Evolutionary conservation across 2,329 filamentous ascomycete genomes (phyloP), one percentile per base, ranked within the genome.

Genomic region (Calonectria pseudoreteaudii): DNA sequence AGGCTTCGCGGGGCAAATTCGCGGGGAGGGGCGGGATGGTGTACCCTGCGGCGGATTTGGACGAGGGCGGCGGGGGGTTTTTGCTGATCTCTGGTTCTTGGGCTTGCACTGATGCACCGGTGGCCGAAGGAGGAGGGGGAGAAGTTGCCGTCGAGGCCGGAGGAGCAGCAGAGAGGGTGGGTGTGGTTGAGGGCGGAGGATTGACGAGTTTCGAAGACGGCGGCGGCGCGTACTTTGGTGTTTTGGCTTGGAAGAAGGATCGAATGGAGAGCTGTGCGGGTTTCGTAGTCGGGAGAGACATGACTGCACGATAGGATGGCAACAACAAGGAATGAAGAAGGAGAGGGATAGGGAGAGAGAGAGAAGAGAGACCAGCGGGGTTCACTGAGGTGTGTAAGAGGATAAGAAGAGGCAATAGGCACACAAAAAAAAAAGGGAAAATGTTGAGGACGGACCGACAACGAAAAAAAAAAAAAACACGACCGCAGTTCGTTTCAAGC

Each of bases 241-340:
- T 81, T 77, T 89, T 88, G 71, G 85, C 84, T 53, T 85, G 86
- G 82, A 93, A 93, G 85, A 93, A 93, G 68, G 90, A 92, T 68
- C 88, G 89, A 78, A 93, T 93, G 58, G 91, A 92, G 49, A 88
- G 83, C 80, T 92, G 89, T 30, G 83, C 80, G 58, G 82, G 83
- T 71, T 84, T 84, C 72, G 82, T 80, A 14, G 81, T 83, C 58
- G 86, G 85, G 69, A 85, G 84, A 58, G 85, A 86, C 86, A 87
- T 87, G 77, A 72, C 78, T 78, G 73, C 67, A 38, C 53, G 52
- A n/a, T 44, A 44, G 41, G 36, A 26, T 18, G 28, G 36, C 7
- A 31, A 56, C 36, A 11, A 26, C 23, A 56, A 30, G 41, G 34
- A 70, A 16, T 52, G 49, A 68, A 50, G 50, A 49, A 30, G 30